phyloP scores from a whole-genome alignment of 2,329 filamentous ascomycete genomes.

The Botrytis byssoidea region DNA sequence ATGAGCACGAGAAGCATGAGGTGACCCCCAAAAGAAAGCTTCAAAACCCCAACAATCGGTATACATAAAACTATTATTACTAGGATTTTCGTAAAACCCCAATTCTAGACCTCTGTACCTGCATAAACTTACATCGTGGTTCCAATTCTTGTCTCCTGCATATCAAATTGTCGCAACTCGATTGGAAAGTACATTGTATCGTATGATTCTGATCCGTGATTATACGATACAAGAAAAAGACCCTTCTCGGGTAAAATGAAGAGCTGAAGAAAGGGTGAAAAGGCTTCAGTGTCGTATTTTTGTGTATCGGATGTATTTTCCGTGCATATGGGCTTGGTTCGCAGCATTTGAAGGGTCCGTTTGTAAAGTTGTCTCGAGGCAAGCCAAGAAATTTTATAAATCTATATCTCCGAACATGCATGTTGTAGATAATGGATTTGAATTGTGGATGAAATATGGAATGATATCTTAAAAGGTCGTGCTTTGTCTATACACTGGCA shows the following conservation, averaged over 20 bases:
- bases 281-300: neutral
- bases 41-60: neutral
- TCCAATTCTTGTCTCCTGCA: neutral
- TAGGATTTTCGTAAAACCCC: neutral
- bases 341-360: neutral
- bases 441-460: neutral
- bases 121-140: conserved; percentile 1
- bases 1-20: neutral
- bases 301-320: conserved; percentile 3
- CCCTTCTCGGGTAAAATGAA: conserved; percentile 3
- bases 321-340: neutral
- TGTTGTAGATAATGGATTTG: neutral
- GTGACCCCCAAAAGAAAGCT: neutral
- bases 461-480: neutral
- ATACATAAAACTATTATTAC: neutral
- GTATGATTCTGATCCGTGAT: neutral
- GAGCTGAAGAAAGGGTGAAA: neutral
- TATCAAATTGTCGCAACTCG: neutral
- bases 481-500: neutral
- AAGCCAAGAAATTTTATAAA: neutral
- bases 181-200: neutral
- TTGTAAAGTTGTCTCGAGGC: neutral
- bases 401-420: conserved; percentile 3
- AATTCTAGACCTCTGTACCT: conserved; percentile 8
- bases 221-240: neutral